Conservation (phyloP, 2,329 filamentous ascomycete genomes). For the Fusarium irregulare region DNA sequence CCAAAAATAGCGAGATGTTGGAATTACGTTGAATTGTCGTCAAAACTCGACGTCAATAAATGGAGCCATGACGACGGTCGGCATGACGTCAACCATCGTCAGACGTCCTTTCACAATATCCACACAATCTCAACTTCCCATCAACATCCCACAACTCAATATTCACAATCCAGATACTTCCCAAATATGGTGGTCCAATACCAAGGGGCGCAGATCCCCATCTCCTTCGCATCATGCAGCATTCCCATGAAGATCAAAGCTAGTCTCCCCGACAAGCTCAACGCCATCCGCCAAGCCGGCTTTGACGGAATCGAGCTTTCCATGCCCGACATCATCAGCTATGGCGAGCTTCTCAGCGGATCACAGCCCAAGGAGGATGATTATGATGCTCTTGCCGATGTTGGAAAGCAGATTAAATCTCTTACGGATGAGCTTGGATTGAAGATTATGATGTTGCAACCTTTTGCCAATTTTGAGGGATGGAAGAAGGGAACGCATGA, state of each 20-base stretch:
- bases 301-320: constrained; percentile 79
- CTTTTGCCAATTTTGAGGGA: constrained; percentile 81
- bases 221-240: constrained; percentile 66
- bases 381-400: constrained; percentile 66
- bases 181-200: constrained; percentile 20
- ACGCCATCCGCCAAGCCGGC: constrained; percentile 71
- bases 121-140: background rate
- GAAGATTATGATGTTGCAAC: constrained; percentile 77
- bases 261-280: constrained; percentile 69
- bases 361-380: constrained; percentile 66
- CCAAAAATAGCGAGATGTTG: too few species aligned
- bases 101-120: background rate
- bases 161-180: too few species aligned
- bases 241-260: constrained; percentile 59
- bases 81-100: constrained; percentile 27
- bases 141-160: background rate
- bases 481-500: constrained; percentile 67
- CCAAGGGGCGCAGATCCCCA: background rate
- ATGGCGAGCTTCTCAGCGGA: constrained; percentile 64
- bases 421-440: constrained; percentile 66
- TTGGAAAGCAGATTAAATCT: constrained; percentile 64
- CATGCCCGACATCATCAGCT: constrained; percentile 77
- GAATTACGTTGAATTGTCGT: constrained; percentile 11
- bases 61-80: constrained; percentile 5
- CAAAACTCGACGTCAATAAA: background rate